Conservation (phyloP, 2,329 filamentous ascomycete species). For the Ophiostoma piceae region DNA sequence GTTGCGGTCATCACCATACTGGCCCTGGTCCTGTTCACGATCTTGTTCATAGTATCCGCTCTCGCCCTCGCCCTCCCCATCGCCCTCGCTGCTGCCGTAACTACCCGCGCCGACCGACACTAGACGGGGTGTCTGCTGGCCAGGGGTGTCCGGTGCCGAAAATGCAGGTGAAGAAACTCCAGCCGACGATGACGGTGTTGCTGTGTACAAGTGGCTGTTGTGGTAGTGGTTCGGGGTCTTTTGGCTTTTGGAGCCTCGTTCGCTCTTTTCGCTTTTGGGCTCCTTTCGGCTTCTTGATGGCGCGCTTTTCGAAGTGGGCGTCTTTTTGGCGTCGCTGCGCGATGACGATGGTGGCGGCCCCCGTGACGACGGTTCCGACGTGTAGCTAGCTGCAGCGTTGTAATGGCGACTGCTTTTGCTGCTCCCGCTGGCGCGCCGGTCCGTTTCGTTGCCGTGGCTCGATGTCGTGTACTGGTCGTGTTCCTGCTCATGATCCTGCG, state of each 20-base stretch:
- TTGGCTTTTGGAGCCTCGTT: neutral
- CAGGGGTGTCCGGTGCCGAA: slow-evolving; percentile 15
- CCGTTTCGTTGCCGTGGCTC: neutral
- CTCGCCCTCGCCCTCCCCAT: neutral
- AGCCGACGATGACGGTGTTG: neutral
- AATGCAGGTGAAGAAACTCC: slow-evolving; percentile 19
- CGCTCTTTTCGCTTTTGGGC: neutral
- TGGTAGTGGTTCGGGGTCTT: neutral
- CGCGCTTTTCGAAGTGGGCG: neutral
- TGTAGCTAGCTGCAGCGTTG: neutral
- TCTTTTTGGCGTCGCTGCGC: neutral
- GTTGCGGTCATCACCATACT: neutral
- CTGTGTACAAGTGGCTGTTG: neutral
- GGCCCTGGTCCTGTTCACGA: slow-evolving; percentile 7
- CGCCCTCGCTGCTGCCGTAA: slow-evolving; percentile 12
- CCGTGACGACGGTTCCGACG: neutral
- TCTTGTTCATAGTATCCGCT: neutral
- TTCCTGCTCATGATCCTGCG: neutral
- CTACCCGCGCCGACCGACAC: slow-evolving; percentile 12
- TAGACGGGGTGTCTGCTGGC: slow-evolving; percentile 5
- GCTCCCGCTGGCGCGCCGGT: slow-evolving; percentile 4
- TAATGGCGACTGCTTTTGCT: neutral
- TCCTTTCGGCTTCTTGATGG: neutral
- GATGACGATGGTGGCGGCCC: neutral
- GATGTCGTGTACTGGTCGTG: neutral